Evolutionary conservation across 2,329 filamentous ascomycete species (phyloP).

Genomic region (Colletotrichum horii): DNA sequence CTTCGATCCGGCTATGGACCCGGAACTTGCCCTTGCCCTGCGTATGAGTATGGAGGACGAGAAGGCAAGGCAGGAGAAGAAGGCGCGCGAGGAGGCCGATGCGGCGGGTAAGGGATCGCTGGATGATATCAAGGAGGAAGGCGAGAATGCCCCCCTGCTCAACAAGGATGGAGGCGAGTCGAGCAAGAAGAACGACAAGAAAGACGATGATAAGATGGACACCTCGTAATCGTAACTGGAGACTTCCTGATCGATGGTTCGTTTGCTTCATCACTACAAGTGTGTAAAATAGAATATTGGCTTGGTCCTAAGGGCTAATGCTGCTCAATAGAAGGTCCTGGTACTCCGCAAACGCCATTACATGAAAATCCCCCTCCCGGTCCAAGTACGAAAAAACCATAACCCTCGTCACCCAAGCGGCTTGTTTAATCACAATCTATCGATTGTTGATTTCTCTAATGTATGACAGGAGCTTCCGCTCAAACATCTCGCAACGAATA

Average conservation of each 20-base stretch:
- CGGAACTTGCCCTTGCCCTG: constrained; percentile 90
- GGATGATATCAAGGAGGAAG: constrained; percentile 83
- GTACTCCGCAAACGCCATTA: constrained; percentile 19
- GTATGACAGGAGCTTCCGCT: constrained; percentile 82
- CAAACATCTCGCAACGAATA: constrained; percentile 92
- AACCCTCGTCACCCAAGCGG: neutral
- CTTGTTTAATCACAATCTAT: constrained; percentile 27
- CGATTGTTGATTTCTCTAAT: constrained; percentile 74
- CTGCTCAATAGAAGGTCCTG: constrained; percentile 17
- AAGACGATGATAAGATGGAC: constrained; percentile 82
- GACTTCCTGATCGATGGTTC: neutral
- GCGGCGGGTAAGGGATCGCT: constrained; percentile 76
- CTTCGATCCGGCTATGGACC: constrained; percentile 89
- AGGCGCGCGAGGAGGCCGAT: constrained; percentile 76
- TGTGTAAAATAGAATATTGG: constrained; percentile 23
- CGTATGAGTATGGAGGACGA: constrained; percentile 99
- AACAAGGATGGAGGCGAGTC: constrained; percentile 62
- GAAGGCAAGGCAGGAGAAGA: constrained; percentile 89
- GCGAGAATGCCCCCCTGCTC: constrained; percentile 70
- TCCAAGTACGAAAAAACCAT: neutral
- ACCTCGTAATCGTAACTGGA: constrained; percentile 65
- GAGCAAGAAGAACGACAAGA: constrained; percentile 48
- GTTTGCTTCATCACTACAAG: constrained; percentile 11
- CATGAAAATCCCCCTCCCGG: neutral
- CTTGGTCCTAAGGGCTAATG: constrained; percentile 7